These are phyloP conservation scores for Alternaria novae-zelandiae DNA, from an alignment of 2,329 filamentous ascomycete species.

Conservation along the genomic window DNA sequence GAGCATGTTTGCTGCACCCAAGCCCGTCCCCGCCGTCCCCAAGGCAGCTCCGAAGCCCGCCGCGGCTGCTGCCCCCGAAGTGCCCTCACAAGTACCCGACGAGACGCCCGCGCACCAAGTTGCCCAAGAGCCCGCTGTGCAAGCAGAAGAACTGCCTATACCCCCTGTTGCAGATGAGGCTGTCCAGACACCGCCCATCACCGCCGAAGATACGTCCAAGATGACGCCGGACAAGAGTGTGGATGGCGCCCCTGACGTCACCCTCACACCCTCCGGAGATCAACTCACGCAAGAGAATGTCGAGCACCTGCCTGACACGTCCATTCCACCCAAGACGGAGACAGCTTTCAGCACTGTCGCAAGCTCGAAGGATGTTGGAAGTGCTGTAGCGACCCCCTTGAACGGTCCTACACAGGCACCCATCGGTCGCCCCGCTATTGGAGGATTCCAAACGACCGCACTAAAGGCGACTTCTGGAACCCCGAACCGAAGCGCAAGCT, in stretches of 20 bases:
- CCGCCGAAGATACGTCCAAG: conserved; percentile 35
- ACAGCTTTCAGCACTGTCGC: conserved; percentile 89
- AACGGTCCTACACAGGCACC: conserved; percentile 59
- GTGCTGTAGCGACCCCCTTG: conserved; percentile 66
- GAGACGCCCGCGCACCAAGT: conserved; percentile 50
- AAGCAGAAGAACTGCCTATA: conserved; percentile 50
- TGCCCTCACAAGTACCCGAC: conserved; percentile 38
- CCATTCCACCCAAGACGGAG: conserved; percentile 75
- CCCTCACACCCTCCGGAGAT: conserved; percentile 73
- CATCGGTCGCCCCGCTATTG: conserved; percentile 67
- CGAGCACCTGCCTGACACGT: conserved; percentile 85
- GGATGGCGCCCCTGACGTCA: conserved; percentile 56
- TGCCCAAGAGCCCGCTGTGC: conserved; percentile 44
- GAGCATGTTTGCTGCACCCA: conserved; percentile 59
- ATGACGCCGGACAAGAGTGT: conserved; percentile 48
- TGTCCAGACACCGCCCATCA: conserved; percentile 38
- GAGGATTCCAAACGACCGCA: conserved; percentile 80
- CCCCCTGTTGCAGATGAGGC: conserved; percentile 48
- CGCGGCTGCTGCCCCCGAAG: conserved; percentile 46
- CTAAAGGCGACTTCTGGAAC: conserved; percentile 72
- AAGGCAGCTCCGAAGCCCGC: conserved; percentile 45
- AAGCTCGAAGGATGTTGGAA: conserved; percentile 77
- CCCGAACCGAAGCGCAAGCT: conserved; percentile 73
- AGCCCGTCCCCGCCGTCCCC: conserved; percentile 53
- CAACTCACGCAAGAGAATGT: conserved; percentile 91